Evolutionary conservation across 2,329 filamentous ascomycete genomes (phyloP), one percentile per base, ranked within the genome.

Genomic region (Cladosporium halotolerans): DNA sequence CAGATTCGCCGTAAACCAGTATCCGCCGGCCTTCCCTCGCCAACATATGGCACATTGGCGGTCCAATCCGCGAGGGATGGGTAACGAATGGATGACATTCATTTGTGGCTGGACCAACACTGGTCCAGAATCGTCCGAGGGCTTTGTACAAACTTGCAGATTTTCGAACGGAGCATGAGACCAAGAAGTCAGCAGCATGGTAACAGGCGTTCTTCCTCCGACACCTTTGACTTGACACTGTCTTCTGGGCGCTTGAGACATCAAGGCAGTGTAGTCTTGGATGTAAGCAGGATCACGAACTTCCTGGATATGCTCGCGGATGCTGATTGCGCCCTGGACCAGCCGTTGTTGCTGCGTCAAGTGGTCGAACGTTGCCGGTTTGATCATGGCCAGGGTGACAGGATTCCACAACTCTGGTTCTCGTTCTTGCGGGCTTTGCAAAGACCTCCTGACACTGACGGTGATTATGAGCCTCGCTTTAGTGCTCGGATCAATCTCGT

Each of bases 151-250:
- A 8, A 18, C 18, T 23, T 40, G 18, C 36, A 48, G 19, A 7
- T 48, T 18, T 9, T 18, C 13, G 9, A 40, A 48, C n/a, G 45
- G 45, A 2, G 34, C 13, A n/a, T 48, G 45, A 3, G 45, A 48
- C 45, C 45, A 48, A 3, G 45, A 48, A 3, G 45, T 48, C 3
- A 48, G 45, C 36, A 48, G 16, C 45, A 47, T 14, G 14, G 45
- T 38, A 1, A 31, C 45, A 9, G 45, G 34, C 14, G n/a, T 11
- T 10, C 34, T 11, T 8, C 28, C 38, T 7, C 45, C 45, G 33
- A 47, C 38, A 11, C 18, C 10, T 6, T n/a, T 10, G 9, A 39
- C 14, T 18, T 47, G 45, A 6, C 33, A 11, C 18, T 39, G 36
- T 32, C 36, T 31, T 18, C 10, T 18, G 11, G 34, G 10, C 18